These are phyloP conservation scores for Euphorbia celastroides DNA, from an alignment of 441 rosid genomes.

Conservation along the genomic window DNA sequence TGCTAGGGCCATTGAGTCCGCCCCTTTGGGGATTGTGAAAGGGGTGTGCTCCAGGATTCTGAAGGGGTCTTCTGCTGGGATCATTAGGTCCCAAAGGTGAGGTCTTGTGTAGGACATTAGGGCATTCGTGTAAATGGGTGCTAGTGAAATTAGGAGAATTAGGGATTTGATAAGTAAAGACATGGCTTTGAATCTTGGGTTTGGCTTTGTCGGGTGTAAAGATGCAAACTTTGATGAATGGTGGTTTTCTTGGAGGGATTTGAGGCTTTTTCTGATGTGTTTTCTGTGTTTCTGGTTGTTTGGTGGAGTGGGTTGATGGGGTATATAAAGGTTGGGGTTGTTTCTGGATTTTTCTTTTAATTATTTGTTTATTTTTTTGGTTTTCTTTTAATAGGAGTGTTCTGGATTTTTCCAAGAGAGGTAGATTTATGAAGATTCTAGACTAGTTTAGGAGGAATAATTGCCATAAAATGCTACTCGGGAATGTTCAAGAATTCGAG, in stretches of 20 bases:
- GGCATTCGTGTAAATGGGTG: conserved; percentile 15
- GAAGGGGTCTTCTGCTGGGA: conserved; percentile 34
- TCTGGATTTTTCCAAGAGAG: no score
- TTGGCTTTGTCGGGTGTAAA: conserved; percentile 2
- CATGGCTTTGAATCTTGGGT: neutral
- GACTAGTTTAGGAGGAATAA: neutral
- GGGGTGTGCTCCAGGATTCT: conserved; percentile 38
- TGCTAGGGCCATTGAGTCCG: conserved; percentile 26
- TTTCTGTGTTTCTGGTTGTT: no score
- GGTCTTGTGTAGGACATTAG: conserved; percentile 26
- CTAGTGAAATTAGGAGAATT: neutral
- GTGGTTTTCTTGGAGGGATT: neutral
- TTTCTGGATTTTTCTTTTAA: conserved; percentile 2
- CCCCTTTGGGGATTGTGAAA: conserved; percentile 24
- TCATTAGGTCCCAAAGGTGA: conserved; percentile 25
- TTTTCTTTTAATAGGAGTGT: no score
- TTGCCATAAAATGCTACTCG: neutral
- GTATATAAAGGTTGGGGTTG: neutral
- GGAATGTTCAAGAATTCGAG: neutral
- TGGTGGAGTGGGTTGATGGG: neutral
- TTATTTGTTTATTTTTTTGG: no score
- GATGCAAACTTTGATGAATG: neutral
- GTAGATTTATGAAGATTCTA: neutral
- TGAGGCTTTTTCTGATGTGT: neutral
- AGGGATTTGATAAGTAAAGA: neutral